Evolutionary conservation across 176 grass and related monocot genomes (phyloP).

Genomic region (Aegilops speltoides): DNA sequence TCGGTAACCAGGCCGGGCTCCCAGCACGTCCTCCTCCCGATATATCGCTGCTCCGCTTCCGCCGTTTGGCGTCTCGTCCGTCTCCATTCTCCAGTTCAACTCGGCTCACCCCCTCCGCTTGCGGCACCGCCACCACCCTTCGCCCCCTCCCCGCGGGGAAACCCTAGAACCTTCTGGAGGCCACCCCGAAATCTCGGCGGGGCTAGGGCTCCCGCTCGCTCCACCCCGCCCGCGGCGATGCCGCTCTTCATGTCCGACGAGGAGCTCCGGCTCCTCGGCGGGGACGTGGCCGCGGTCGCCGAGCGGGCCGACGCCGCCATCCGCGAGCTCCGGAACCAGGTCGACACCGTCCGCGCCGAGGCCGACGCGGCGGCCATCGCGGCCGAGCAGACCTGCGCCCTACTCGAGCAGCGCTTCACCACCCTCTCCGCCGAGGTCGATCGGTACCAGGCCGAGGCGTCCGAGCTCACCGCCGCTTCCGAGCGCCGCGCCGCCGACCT

Average conservation of each 20-base stretch:
- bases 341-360: constrained; percentile 86
- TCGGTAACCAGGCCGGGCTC: background rate
- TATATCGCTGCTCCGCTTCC: constrained; percentile 21
- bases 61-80: constrained; percentile 10
- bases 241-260: constrained; percentile 92
- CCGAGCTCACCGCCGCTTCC: constrained; percentile 55
- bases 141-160: constrained; percentile 24
- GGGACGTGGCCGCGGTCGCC: constrained; percentile 68
- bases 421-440: constrained; percentile 67
- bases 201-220: background rate
- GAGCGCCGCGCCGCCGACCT: constrained; percentile 62
- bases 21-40: background rate
- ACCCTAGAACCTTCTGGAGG: constrained; percentile 52
- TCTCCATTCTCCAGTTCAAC: constrained; percentile 1
- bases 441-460: constrained; percentile 57
- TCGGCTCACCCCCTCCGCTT: constrained; percentile 16
- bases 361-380: constrained; percentile 72
- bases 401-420: constrained; percentile 88
- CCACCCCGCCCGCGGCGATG: constrained; percentile 42
- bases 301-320: constrained; percentile 82
- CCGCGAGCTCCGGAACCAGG: constrained; percentile 74
- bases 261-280: constrained; percentile 75
- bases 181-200: background rate
- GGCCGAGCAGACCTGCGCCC: constrained; percentile 87
- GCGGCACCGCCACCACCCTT: background rate